These are phyloP conservation scores for Boletus smithii DNA, from an alignment of 1,284 basidiomycete genomes.

Conservation along the genomic window DNA sequence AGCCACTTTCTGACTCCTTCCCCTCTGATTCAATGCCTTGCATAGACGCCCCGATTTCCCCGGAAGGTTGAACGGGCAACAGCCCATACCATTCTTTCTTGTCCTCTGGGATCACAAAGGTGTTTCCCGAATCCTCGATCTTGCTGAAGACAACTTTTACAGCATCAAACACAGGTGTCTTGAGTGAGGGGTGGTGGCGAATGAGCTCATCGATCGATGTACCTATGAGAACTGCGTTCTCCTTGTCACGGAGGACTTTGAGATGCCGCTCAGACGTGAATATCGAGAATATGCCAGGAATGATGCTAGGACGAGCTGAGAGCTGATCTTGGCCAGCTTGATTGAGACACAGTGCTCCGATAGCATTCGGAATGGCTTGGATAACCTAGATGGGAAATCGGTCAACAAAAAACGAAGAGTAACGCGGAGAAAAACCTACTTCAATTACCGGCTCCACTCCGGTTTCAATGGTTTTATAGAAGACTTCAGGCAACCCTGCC, in stretches of 20 bases:
- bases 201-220: slow-evolving; percentile 93
- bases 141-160: slow-evolving; percentile 67
- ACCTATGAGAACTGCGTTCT: slow-evolving; percentile 87
- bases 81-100: slow-evolving; percentile 66
- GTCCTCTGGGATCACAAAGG: slow-evolving; percentile 54
- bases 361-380: slow-evolving; percentile 90
- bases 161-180: slow-evolving; percentile 74
- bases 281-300: slow-evolving; percentile 81
- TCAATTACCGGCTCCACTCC: slow-evolving; percentile 88
- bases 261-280: slow-evolving; percentile 85
- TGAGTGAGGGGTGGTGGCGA: slow-evolving; percentile 91
- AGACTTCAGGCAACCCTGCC: slow-evolving; percentile 82
- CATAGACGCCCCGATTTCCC: slow-evolving; percentile 50
- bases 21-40: slow-evolving; percentile 41
- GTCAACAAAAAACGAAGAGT: slow-evolving; percentile 1
- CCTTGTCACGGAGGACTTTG: slow-evolving; percentile 88
- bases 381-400: slow-evolving; percentile 59
- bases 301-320: slow-evolving; percentile 70
- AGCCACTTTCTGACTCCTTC: slow-evolving; percentile 22
- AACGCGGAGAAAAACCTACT: slow-evolving; percentile 39
- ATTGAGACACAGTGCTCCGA: slow-evolving; percentile 95
- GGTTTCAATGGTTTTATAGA: slow-evolving; percentile 82
- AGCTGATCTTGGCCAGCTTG: slow-evolving; percentile 85
- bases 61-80: slow-evolving; percentile 35
- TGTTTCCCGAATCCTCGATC: slow-evolving; percentile 70